Percentiles rank a stretch among this genome's conserved stretches.
These are phyloP conservation scores for Medicago truncatula DNA, from an alignment of 306 rosid species.

Conservation along the genomic window DNA sequence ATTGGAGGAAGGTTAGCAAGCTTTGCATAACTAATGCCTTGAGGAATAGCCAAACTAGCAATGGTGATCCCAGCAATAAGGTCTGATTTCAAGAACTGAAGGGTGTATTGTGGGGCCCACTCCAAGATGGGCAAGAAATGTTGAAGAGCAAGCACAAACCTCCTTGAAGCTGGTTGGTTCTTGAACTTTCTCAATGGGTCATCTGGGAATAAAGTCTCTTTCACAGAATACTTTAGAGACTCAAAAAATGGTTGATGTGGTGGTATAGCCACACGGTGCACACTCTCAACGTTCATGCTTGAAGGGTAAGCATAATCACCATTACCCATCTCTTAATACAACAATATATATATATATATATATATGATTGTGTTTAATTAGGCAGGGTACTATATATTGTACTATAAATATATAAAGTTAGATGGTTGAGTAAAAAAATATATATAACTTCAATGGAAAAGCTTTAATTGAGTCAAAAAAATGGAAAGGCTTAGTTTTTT, in stretches of 20 bases:
- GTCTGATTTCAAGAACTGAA: slow-evolving; percentile 69
- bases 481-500: not conserved
- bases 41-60: slow-evolving; percentile 96
- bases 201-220: slow-evolving; percentile 90
- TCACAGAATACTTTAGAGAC: slow-evolving; percentile 59
- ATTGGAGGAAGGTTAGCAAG: slow-evolving; percentile 92
- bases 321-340: slow-evolving; percentile 59
- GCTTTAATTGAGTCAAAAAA: too few species aligned
- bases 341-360: too few species aligned
- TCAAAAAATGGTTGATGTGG: slow-evolving; percentile 69
- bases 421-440: too few species aligned
- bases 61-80: slow-evolving; percentile 89
- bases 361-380: not conserved
- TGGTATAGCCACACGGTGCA: slow-evolving; percentile 67
- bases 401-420: not conserved
- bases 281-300: slow-evolving; percentile 34
- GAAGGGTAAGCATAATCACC: slow-evolving; percentile 54
- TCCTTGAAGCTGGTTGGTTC: slow-evolving; percentile 60
- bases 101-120: slow-evolving; percentile 74
- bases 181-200: slow-evolving; percentile 90
- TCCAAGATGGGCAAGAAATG: slow-evolving; percentile 74
- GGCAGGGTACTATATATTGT: not conserved
- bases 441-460: too few species aligned
- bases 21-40: slow-evolving; percentile 95
- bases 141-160: slow-evolving; percentile 58